phyloP scores from a whole-genome alignment of 257 asterid species.

The Solanum lignicaule region DNA sequence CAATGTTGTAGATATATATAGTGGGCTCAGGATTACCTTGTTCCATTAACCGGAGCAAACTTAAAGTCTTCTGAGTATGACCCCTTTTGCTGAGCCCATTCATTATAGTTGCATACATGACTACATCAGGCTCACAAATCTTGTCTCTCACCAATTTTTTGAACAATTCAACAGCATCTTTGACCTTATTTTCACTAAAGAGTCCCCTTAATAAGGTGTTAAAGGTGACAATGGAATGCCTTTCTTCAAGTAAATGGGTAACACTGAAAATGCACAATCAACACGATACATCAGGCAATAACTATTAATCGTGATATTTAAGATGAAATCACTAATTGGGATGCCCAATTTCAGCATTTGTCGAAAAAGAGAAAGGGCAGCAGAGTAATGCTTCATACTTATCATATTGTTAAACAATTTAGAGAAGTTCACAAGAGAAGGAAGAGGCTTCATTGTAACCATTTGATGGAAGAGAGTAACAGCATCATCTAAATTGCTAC shows the following conservation, averaged over 20 bases:
- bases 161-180: not conserved
- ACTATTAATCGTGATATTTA: no score
- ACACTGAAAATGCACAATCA: not conserved
- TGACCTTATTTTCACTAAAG: no score
- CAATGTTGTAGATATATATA: not conserved
- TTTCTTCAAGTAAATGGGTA: not conserved
- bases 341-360: not conserved
- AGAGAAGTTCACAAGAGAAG: not conserved
- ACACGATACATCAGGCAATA: no score
- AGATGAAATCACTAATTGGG: not conserved
- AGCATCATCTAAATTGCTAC: not conserved
- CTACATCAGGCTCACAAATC: fast-evolving
- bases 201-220: not conserved
- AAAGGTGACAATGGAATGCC: not conserved
- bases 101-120: not conserved
- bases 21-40: not conserved
- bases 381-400: not conserved
- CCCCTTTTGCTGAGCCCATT: not conserved
- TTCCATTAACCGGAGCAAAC: not conserved
- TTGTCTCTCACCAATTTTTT: no score
- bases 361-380: not conserved
- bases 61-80: not conserved
- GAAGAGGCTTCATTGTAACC: not conserved
- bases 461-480: not conserved
- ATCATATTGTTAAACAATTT: not conserved